Conservation (phyloP, 73 alveolate genomes). For the Symbiodinium natans region DNA sequence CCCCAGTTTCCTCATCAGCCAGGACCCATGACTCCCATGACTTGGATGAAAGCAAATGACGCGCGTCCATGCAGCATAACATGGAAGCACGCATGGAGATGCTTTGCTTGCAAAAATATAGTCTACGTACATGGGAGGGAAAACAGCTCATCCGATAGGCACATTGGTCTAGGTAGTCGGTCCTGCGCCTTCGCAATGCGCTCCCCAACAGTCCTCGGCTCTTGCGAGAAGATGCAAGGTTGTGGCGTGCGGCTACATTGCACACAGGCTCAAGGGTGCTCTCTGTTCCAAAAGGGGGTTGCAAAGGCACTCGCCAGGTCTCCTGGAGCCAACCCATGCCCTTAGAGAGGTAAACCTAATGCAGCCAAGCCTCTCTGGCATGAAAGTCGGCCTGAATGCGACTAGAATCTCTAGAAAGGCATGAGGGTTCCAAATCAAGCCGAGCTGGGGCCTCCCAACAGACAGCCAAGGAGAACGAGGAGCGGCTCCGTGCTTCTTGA, state of each 20-base stretch:
- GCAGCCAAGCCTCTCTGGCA: slow-evolving; percentile 8
- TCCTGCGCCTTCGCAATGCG: slow-evolving; percentile 72
- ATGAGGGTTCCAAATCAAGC: too few species aligned
- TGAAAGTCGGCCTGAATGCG: not conserved
- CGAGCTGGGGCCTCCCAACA: too few species aligned
- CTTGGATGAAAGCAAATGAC: not conserved
- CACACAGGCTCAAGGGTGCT: not conserved
- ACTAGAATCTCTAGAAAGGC: too few species aligned
- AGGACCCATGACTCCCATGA: not conserved
- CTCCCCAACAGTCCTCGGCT: slow-evolving; percentile 85
- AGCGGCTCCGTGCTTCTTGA: too few species aligned
- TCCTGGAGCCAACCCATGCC: too few species aligned
- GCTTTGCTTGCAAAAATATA: not conserved
- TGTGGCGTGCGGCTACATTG: too few species aligned
- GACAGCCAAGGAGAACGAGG: too few species aligned
- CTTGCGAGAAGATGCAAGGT: too few species aligned
- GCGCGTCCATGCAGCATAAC: not conserved
- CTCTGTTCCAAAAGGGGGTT: not conserved
- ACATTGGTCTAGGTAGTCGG: too few species aligned
- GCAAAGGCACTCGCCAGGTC: too few species aligned
- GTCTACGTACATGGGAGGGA: not conserved
- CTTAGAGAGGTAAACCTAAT: not conserved
- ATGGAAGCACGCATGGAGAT: not conserved
- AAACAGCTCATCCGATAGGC: too few species aligned
- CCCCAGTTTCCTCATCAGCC: slow-evolving; percentile 83